Conservation (phyloP, 345 rosid species). For the Camelina sativa region DNA sequence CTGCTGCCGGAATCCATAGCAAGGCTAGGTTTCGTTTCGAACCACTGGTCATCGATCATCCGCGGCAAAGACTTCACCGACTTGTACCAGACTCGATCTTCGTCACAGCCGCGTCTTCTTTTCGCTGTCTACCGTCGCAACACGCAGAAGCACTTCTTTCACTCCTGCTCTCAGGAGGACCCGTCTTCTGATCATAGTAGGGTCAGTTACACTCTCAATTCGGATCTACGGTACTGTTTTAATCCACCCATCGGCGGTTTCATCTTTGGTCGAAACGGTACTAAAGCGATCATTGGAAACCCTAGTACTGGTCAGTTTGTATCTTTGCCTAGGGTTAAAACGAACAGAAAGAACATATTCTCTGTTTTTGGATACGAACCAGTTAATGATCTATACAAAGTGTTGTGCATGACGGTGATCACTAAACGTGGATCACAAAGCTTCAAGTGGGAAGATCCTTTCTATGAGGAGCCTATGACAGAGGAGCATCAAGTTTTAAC, state of each 20-base stretch:
- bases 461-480: neutral
- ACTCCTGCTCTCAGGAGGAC: conserved; percentile 10
- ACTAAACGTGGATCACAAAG: neutral
- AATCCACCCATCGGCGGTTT: conserved; percentile 1
- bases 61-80: neutral
- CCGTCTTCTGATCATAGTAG: conserved; percentile 3
- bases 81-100: neutral
- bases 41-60: conserved; percentile 1
- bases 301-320: neutral
- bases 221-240: neutral
- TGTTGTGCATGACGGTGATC: neutral
- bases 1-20: neutral
- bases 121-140: neutral
- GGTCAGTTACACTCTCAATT: neutral
- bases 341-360: neutral
- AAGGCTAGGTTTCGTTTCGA: neutral
- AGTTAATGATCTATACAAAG: conserved; percentile 1
- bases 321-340: neutral
- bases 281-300: conserved; percentile 1
- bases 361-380: conserved; percentile 1
- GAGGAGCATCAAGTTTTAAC: conserved; percentile 9
- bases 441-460: neutral
- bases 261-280: neutral
- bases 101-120: neutral
- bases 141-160: neutral